These are phyloP conservation scores for Haplosporangium sp. DNA, from an alignment of 371 early-diverging fungal species.

Conservation along the genomic window DNA sequence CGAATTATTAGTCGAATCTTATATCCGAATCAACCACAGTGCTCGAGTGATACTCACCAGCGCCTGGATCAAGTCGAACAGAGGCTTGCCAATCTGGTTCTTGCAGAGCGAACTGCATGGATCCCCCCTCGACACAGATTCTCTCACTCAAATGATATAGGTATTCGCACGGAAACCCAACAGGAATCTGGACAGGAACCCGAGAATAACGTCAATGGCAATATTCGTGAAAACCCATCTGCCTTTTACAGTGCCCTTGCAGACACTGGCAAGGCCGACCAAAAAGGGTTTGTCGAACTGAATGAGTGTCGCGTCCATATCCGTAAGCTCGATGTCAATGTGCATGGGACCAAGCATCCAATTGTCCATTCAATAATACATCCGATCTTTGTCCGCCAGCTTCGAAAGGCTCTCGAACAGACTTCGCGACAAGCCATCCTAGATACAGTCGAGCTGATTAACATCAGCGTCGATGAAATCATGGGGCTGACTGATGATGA, in stretches of 20 bases:
- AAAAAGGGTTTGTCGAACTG: slow-evolving; percentile 14
- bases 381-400: slow-evolving; percentile 13
- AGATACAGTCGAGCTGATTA: slow-evolving; percentile 16
- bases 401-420: slow-evolving; percentile 33
- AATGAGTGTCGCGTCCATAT: slow-evolving; percentile 23
- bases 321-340: slow-evolving; percentile 17
- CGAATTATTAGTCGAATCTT: slow-evolving; percentile 6
- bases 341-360: slow-evolving; percentile 29
- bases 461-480: slow-evolving; percentile 21
- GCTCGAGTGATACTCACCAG: not conserved
- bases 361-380: slow-evolving; percentile 15
- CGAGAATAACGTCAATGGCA: not conserved
- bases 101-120: not conserved
- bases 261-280: not conserved
- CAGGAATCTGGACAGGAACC: not conserved
- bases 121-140: slow-evolving; percentile 6
- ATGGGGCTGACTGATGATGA: slow-evolving; percentile 18
- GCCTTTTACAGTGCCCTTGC: not conserved
- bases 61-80: slow-evolving; percentile 1
- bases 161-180: not conserved
- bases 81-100: not conserved
- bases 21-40: slow-evolving; percentile 9
- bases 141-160: not conserved
- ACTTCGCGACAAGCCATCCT: slow-evolving; percentile 12
- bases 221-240: not conserved